Evolutionary conservation across 1,284 basidiomycete species (phyloP).

Genomic region (Ceratobasidium sp.): DNA sequence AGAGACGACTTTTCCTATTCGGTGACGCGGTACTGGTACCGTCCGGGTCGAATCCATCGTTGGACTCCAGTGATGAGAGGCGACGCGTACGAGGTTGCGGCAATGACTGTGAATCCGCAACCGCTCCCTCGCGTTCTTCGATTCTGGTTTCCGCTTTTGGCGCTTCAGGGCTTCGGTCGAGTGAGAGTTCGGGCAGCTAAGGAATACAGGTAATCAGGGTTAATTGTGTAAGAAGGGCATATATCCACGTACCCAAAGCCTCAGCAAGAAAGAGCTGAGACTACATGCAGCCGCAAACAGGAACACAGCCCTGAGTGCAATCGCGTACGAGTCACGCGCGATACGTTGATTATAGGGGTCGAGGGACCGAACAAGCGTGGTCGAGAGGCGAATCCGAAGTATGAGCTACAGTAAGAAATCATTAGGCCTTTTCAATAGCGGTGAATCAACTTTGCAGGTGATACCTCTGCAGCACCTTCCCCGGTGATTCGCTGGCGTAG

Average conservation of each 20-base stretch:
- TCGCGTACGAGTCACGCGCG: slow-evolving; percentile 79
- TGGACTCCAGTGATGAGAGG: slow-evolving; percentile 49
- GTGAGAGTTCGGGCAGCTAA: slow-evolving; percentile 49
- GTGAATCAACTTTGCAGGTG: slow-evolving; percentile 29
- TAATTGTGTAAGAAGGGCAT: background rate
- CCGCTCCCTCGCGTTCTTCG: slow-evolving; percentile 37
- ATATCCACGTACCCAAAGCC: slow-evolving; percentile 69
- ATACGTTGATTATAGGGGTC: slow-evolving; percentile 71
- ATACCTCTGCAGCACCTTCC: slow-evolving; percentile 71
- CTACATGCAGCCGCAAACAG: slow-evolving; percentile 76
- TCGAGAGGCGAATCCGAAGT: slow-evolving; percentile 75
- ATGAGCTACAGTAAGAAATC: slow-evolving; percentile 66
- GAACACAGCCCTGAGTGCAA: slow-evolving; percentile 78
- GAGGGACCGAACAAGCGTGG: slow-evolving; percentile 71
- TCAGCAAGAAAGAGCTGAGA: slow-evolving; percentile 72
- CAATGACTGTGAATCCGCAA: slow-evolving; percentile 6
- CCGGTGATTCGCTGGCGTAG: slow-evolving; percentile 73
- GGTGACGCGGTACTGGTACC: slow-evolving; percentile 21
- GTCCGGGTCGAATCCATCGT: slow-evolving; percentile 49
- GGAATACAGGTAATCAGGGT: background rate
- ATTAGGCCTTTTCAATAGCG: background rate
- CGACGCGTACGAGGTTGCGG: slow-evolving; percentile 26
- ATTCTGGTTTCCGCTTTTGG: slow-evolving; percentile 25
- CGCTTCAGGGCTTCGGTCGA: slow-evolving; percentile 43
- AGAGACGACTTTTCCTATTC: slow-evolving; percentile 10